Evolutionary conservation across 371 early-diverging fungal genomes (phyloP).

Genomic region (Amoeboaphelidium protococcarum): DNA sequence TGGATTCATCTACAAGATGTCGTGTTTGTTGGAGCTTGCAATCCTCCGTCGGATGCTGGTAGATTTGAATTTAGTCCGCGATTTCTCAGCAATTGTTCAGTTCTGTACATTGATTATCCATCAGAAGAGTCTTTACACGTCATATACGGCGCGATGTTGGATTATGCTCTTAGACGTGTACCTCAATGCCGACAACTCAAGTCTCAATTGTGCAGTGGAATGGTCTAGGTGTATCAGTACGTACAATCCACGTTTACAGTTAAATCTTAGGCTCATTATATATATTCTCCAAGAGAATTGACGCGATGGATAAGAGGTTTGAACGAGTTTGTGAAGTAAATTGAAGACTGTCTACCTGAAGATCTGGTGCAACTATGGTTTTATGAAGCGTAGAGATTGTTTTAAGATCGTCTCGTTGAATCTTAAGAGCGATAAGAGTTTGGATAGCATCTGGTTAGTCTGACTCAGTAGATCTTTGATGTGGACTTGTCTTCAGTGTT

Average conservation of each 20-base stretch:
- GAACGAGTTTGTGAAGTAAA: constrained; percentile 63
- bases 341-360: constrained; percentile 45
- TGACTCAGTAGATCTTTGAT: constrained; percentile 72
- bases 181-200: constrained; percentile 74
- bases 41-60: constrained; percentile 96
- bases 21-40: constrained; percentile 97
- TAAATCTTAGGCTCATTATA: constrained; percentile 91
- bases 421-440: constrained; percentile 81
- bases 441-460: constrained; percentile 55
- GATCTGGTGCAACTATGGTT: constrained; percentile 86
- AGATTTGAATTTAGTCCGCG: constrained; percentile 81
- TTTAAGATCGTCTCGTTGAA: constrained; percentile 87
- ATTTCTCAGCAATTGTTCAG: constrained; percentile 84
- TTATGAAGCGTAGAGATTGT: constrained; percentile 87
- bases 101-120: constrained; percentile 95
- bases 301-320: constrained; percentile 96
- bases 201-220: constrained; percentile 73
- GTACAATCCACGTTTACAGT: constrained; percentile 81
- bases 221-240: constrained; percentile 78
- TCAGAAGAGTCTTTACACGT: constrained; percentile 69
- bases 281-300: constrained; percentile 95
- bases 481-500: constrained; percentile 68
- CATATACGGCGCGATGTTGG: constrained; percentile 78
- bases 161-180: constrained; percentile 82
- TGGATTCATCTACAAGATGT: constrained; percentile 87